Percentiles rank a stretch among this genome's conserved stretches.
Conservation (phyloP, 768 basidiomycete species). For the Phaffia tasmanica region DNA sequence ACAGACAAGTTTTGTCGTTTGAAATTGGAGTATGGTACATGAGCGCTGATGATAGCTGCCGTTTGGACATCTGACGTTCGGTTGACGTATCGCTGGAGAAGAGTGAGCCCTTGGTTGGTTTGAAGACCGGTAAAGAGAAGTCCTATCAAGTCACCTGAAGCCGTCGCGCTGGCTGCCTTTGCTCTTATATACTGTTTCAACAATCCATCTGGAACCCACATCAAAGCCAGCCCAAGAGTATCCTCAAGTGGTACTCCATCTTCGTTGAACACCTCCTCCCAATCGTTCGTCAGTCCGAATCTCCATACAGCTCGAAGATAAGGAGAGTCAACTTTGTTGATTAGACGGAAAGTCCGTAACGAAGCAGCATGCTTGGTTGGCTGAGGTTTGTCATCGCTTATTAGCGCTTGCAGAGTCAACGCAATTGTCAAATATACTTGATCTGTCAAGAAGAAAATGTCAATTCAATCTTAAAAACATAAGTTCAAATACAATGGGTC, state of each 20-base stretch:
- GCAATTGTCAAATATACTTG: conserved; percentile 17
- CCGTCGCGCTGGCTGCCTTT: background rate
- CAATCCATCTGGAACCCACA: conserved; percentile 9
- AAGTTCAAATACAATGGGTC: background rate
- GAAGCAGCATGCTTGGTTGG: background rate
- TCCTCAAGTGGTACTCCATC: conserved; percentile 7
- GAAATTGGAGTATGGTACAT: conserved; percentile 2
- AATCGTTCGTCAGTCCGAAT: conserved; percentile 21
- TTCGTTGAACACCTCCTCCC: conserved; percentile 22
- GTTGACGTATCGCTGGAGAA: conserved; percentile 16
- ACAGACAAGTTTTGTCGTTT: background rate
- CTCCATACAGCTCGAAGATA: conserved; percentile 19
- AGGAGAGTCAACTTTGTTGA: conserved; percentile 13
- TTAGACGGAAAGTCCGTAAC: background rate
- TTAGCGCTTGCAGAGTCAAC: conserved; percentile 6
- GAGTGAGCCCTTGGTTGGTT: background rate
- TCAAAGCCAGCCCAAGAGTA: conserved; percentile 14
- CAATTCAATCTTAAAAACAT: background rate
- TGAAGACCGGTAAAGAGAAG: conserved; percentile 14
- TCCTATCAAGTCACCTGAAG: conserved; percentile 2
- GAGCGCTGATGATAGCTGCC: conserved; percentile 15
- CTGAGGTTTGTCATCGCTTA: background rate
- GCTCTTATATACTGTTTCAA: conserved; percentile 7
- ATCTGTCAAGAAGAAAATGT: background rate
- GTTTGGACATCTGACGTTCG: conserved; percentile 22